phyloP scores from a whole-genome alignment of 192 early-diverging fungal genomes.

The Backusella liffmaniae region DNA sequence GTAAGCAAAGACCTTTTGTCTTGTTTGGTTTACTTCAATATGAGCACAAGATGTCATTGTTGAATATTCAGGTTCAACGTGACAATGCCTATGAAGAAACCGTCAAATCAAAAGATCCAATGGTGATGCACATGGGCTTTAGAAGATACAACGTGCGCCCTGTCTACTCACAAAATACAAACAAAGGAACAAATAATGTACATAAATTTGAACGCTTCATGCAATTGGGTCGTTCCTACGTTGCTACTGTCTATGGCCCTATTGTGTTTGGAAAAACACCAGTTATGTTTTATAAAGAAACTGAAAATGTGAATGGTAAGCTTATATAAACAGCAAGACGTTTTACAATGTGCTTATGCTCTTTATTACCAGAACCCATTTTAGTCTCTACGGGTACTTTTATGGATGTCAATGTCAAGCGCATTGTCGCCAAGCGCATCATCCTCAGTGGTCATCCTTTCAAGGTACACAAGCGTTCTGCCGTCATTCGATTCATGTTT shows the following conservation, averaged over 20 bases:
- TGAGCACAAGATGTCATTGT: conserved; percentile 92
- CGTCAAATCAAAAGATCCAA: conserved; percentile 90
- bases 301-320: conserved; percentile 51
- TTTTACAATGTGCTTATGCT: neutral
- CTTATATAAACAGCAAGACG: neutral
- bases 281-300: conserved; percentile 76
- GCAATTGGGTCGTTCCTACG: conserved; percentile 63
- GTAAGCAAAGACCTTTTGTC: conserved; percentile 48
- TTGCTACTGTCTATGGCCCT: conserved; percentile 91
- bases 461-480: conserved; percentile 90
- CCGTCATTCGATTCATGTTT: conserved; percentile 97
- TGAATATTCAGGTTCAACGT: conserved; percentile 79
- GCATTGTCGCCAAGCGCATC: conserved; percentile 94
- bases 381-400: conserved; percentile 83
- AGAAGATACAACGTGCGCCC: conserved; percentile 82
- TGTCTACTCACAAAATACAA: conserved; percentile 87
- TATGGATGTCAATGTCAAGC: conserved; percentile 70
- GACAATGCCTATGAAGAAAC: conserved; percentile 70
- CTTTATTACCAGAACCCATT: conserved; percentile 40
- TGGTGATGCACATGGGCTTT: conserved; percentile 88
- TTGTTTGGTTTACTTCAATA: conserved; percentile 63
- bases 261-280: conserved; percentile 89
- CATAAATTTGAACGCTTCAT: conserved; percentile 96
- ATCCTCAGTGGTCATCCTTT: conserved; percentile 93
- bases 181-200: conserved; percentile 83